A percentile compares a stretch with the other conserved stretches of the same genome.
Conservation (phyloP, 75 land plant species). For the Ceratopteris richardii region DNA sequence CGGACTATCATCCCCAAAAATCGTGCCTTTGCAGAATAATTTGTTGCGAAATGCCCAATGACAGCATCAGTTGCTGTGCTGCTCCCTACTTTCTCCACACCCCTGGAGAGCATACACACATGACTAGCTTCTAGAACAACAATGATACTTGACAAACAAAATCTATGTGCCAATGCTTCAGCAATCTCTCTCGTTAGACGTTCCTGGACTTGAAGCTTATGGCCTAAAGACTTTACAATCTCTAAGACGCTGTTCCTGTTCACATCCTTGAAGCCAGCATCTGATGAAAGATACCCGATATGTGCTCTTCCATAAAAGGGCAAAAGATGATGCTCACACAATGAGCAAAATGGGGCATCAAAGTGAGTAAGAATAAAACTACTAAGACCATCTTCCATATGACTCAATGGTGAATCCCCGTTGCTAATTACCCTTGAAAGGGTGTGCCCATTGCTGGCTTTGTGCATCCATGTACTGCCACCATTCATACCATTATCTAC, state of each 20-base stretch:
- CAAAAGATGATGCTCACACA: conserved; percentile 90
- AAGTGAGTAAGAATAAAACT: conserved; percentile 30
- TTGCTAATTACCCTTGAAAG: too few species aligned
- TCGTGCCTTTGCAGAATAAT: conserved; percentile 39
- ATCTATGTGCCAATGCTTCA: conserved; percentile 48
- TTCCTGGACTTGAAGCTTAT: conserved; percentile 91
- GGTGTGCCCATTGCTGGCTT: background rate
- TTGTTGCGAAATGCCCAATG: conserved; percentile 60
- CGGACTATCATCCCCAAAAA: conserved; percentile 17
- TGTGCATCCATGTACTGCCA: background rate
- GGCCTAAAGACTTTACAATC: conserved; percentile 55
- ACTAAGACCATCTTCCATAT: conserved; percentile 8
- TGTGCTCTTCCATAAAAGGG: conserved; percentile 89
- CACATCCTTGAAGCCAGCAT: conserved; percentile 11
- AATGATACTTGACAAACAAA: conserved; percentile 43
- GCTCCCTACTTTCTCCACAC: conserved; percentile 78
- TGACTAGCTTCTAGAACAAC: conserved; percentile 87
- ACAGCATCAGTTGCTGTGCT: conserved; percentile 72
- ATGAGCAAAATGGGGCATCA: conserved; percentile 69
- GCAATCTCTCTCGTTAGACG: conserved; percentile 87
- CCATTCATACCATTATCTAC: too few species aligned
- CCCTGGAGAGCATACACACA: conserved; percentile 86
- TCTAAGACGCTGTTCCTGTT: conserved; percentile 40
- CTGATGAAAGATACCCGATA: conserved; percentile 38
- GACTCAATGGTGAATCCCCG: too few species aligned